Base-by-base conservation (phyloP, 108 stramenopile species). In the Skeletonema tropicum region DNA sequence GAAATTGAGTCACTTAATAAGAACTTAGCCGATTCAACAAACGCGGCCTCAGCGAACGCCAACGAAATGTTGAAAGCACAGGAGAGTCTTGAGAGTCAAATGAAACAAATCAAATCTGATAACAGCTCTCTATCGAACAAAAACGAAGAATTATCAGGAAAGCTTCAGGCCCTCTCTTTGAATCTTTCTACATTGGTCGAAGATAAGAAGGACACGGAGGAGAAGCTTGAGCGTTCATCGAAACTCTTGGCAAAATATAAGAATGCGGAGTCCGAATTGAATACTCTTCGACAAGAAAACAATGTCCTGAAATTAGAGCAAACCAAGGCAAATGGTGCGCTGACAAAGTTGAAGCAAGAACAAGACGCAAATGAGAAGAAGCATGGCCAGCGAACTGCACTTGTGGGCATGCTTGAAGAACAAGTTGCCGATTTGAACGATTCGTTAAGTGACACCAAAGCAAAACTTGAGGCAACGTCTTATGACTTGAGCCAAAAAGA, bases 361-460 rank as follows among this genome's bases (percentile, higher is more conserved):
- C 87, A 89, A 57, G 93, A 96, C 62, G 82, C 84, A 10, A 91
- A 76, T 57, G 87, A 94, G 69, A 71, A 77, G 6, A 93, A 91
- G 64, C 92, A 94, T 59, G 95, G 95, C 5, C 92, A 96, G 78
- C 71, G 92, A 71, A 94, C 93, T 14, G 95, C 95, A 0, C 75
- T 94, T 17, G 89, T 96, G 71, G 93, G 93, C 15, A 91, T 96
- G 93, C 78, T 96, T 13, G 95, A 96, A 80, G 77, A 75, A 36
- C 92, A 96, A 59, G 80, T 94, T 36, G 80, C 88, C 3, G 93
- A 96, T 61, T 60, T 93, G 46, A 96, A 93, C 65, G 94, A 93
- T 46, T 88, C 87, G 49, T 89, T 92, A 46, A 63, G 83, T 52
- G 92, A 92, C 46, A 46, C 81, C 3, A 90, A 88, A 49, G 90